Conservation (phyloP, 148 eudicot species). For the Silene uniflora region DNA sequence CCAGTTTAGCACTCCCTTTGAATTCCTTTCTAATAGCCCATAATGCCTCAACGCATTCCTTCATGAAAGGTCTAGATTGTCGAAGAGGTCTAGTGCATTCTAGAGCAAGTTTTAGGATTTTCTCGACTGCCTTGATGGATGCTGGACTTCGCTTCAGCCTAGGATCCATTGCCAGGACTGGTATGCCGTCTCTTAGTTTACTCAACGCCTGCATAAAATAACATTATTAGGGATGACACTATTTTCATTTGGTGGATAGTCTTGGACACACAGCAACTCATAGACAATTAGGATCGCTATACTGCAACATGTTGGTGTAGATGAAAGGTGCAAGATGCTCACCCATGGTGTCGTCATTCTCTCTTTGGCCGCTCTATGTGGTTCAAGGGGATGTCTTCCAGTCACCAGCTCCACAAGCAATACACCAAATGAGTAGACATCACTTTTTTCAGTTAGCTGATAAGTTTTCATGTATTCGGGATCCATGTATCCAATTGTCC, state of each 20-base stretch:
- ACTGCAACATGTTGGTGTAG: too few species aligned
- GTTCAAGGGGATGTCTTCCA: slow-evolving; percentile 62
- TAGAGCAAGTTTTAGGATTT: slow-evolving; percentile 49
- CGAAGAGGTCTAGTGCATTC: slow-evolving; percentile 48
- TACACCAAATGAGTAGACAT: slow-evolving; percentile 79
- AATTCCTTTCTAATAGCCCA: slow-evolving; percentile 63
- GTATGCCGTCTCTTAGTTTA: slow-evolving; percentile 49
- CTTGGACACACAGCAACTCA: too few species aligned
- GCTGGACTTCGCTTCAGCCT: slow-evolving; percentile 55
- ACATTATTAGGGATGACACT: background rate
- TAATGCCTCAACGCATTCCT: slow-evolving; percentile 55
- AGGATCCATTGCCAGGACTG: slow-evolving; percentile 68
- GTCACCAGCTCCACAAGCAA: slow-evolving; percentile 66
- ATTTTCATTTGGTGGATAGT: too few species aligned
- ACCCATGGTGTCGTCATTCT: too few species aligned
- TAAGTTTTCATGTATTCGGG: slow-evolving; percentile 72
- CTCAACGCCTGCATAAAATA: slow-evolving; percentile 54
- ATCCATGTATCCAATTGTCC: slow-evolving; percentile 76
- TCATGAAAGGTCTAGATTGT: slow-evolving; percentile 65
- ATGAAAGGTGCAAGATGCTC: too few species aligned
- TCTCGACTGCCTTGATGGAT: slow-evolving; percentile 46
- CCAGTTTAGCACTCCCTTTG: slow-evolving; percentile 25
- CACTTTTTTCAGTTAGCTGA: slow-evolving; percentile 77
- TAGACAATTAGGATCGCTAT: too few species aligned
- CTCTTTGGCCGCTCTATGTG: too few species aligned